These are phyloP conservation scores for Haemoproteus tartakovskyi DNA, from an alignment of 169 alveolate species.

Conservation along the genomic window DNA sequence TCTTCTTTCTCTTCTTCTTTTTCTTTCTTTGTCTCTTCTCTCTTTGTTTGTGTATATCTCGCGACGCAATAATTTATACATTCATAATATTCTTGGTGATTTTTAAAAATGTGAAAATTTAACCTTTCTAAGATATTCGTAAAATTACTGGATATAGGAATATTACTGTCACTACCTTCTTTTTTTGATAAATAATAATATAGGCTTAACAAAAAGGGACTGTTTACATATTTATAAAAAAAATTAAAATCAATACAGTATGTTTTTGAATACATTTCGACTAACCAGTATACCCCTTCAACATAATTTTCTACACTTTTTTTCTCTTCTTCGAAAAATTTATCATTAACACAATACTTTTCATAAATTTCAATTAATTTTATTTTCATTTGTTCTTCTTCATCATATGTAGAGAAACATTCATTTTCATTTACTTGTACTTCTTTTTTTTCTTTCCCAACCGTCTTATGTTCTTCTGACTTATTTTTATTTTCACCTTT, in stretches of 20 bases:
- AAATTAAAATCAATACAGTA: conserved; percentile 60
- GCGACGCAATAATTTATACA: conserved; percentile 46
- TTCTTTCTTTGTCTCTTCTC: no score
- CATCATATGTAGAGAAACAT: neutral
- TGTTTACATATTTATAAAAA: conserved; percentile 26
- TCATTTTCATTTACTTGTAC: neutral
- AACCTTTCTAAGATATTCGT: conserved; percentile 10
- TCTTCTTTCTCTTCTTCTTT: neutral
- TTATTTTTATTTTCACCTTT: neutral
- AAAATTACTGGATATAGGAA: neutral
- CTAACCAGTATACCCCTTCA: conserved; percentile 59
- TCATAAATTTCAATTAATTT: conserved; percentile 2
- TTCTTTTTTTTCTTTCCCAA: neutral
- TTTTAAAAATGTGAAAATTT: conserved; percentile 40
- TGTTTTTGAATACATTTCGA: conserved; percentile 55
- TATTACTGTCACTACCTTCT: neutral
- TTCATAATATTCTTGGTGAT: conserved; percentile 34
- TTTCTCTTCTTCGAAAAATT: conserved; percentile 26
- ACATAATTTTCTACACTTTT: conserved; percentile 42
- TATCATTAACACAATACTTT: conserved; percentile 25
- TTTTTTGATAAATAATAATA: conserved; percentile 29
- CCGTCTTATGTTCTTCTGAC: neutral
- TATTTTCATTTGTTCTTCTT: conserved; percentile 13
- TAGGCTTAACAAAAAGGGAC: conserved; percentile 51
- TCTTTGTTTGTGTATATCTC: neutral